A percentile compares a stretch with the other conserved stretches of the same genome.
phyloP scores from a whole-genome alignment of 495 filamentous ascomycete genomes.

The Hypoxylon perforatum region DNA sequence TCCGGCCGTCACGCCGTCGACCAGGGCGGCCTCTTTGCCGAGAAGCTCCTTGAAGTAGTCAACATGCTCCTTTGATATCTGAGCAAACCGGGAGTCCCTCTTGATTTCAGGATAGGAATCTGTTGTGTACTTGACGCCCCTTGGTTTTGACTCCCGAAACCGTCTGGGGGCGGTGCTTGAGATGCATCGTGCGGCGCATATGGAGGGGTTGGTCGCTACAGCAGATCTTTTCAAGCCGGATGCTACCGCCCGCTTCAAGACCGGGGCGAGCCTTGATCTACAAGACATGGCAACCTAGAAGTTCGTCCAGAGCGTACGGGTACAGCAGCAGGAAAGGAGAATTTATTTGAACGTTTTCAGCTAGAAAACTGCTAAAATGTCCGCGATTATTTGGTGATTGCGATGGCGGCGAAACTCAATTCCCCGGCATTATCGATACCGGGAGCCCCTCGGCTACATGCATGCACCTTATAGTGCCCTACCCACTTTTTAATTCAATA shows the following conservation, averaged over 20 bases:
- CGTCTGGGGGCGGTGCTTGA: slow-evolving; percentile 46
- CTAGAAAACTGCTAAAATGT: slow-evolving; percentile 3
- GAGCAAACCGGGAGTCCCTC: slow-evolving; percentile 76
- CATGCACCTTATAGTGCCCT: no score
- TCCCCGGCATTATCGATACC: slow-evolving; percentile 17
- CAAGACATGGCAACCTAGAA: slow-evolving; percentile 35
- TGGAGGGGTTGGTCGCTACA: slow-evolving; percentile 2
- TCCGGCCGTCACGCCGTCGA: slow-evolving; percentile 81
- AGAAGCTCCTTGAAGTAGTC: slow-evolving; percentile 80
- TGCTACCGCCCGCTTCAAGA: slow-evolving; percentile 34
- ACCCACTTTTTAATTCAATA: no score
- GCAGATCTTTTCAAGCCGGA: slow-evolving; percentile 27
- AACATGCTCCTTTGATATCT: slow-evolving; percentile 81
- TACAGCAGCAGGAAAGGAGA: slow-evolving; percentile 3
- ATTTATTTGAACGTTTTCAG: not conserved
- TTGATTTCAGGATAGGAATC: slow-evolving; percentile 87
- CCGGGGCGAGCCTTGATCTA: slow-evolving; percentile 41
- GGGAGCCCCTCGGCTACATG: no score
- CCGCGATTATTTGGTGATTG: slow-evolving; percentile 7
- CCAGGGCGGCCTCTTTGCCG: slow-evolving; percentile 78
- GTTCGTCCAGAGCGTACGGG: not conserved
- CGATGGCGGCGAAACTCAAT: slow-evolving; percentile 31
- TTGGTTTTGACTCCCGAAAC: slow-evolving; percentile 48
- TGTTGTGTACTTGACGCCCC: slow-evolving; percentile 77
- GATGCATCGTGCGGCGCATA: slow-evolving; percentile 43